A percentile compares a stretch with the other conserved stretches of the same genome.
phyloP scores from a whole-genome alignment of 108 stramenopile species.

The Fistulifera solaris region DNA sequence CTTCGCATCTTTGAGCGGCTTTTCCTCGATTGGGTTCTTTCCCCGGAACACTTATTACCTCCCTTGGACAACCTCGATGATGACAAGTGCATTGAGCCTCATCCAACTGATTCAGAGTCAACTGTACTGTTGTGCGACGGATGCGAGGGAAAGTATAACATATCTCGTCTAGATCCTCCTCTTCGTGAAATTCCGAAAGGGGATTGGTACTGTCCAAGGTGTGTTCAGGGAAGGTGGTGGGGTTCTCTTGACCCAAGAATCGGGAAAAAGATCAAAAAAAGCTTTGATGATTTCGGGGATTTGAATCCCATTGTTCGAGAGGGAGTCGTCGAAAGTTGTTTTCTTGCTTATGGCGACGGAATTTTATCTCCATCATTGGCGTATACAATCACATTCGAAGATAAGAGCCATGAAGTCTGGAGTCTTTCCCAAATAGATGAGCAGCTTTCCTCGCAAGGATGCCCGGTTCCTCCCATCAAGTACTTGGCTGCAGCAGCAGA shows the following conservation, averaged over 20 bases:
- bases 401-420: slow-evolving; percentile 35
- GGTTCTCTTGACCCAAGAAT: slow-evolving; percentile 69
- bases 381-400: slow-evolving; percentile 35
- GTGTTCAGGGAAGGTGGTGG: slow-evolving; percentile 68
- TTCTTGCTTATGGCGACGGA: slow-evolving; percentile 20
- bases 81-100: slow-evolving; percentile 71
- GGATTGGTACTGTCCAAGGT: slow-evolving; percentile 85
- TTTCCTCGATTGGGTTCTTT: slow-evolving; percentile 82
- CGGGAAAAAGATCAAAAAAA: slow-evolving; percentile 32
- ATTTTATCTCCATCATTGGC: slow-evolving; percentile 25
- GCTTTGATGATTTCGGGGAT: background rate
- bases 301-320: background rate
- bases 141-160: slow-evolving; percentile 89
- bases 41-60: slow-evolving; percentile 41
- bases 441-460: slow-evolving; percentile 28
- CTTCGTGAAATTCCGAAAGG: slow-evolving; percentile 64
- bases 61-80: slow-evolving; percentile 65
- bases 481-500: slow-evolving; percentile 68
- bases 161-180: slow-evolving; percentile 64
- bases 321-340: slow-evolving; percentile 7
- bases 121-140: slow-evolving; percentile 83
- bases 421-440: slow-evolving; percentile 49
- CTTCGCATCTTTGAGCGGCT: slow-evolving; percentile 74
- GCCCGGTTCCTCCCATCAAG: slow-evolving; percentile 39
- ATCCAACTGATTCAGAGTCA: slow-evolving; percentile 48